A percentile compares a stretch with the other conserved stretches of the same genome.
Conservation (phyloP, 164 flowering plant genomes). For the Amborella trichopoda region DNA sequence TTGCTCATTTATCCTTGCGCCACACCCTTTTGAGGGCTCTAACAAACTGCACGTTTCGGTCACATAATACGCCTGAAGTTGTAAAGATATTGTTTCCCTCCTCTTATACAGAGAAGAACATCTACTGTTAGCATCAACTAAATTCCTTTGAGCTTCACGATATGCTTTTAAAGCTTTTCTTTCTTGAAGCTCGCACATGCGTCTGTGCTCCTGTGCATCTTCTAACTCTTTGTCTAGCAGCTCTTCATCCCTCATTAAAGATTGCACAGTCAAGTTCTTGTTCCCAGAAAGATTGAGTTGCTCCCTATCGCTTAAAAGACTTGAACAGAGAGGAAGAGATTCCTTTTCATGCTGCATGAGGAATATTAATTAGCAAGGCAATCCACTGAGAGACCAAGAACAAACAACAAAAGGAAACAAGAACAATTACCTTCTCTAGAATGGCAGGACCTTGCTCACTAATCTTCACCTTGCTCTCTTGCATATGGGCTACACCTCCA, state of each 20-base stretch:
- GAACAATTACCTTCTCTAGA: not conserved
- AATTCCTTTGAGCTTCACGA: conserved; percentile 69
- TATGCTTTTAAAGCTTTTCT: conserved; percentile 69
- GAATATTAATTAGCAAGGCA: too few species aligned
- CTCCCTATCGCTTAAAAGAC: conserved; percentile 16
- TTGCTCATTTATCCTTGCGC: conserved; percentile 13
- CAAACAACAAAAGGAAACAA: not conserved
- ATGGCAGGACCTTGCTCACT: not conserved
- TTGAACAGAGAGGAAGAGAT: conserved; percentile 14
- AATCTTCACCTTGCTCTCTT: conserved; percentile 1
- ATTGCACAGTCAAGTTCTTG: too few species aligned
- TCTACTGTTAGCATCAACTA: conserved; percentile 63
- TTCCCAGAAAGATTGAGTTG: conserved; percentile 16
- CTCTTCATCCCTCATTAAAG: conserved; percentile 52
- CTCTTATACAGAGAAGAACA: conserved; percentile 50
- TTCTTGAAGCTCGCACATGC: conserved; percentile 74
- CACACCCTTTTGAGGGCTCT: conserved; percentile 26
- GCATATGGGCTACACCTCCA: conserved; percentile 1
- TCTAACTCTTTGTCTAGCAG: conserved; percentile 64
- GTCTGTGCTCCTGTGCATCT: conserved; percentile 71
- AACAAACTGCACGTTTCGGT: conserved; percentile 38
- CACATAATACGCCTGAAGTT: conserved; percentile 27
- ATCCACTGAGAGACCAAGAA: conserved; percentile 1
- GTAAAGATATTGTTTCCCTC: conserved; percentile 49
- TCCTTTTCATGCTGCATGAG: conserved; percentile 14